These are phyloP conservation scores for Entomortierella chlamydospora DNA, from an alignment of 192 early-diverging fungal genomes.

Conservation along the genomic window DNA sequence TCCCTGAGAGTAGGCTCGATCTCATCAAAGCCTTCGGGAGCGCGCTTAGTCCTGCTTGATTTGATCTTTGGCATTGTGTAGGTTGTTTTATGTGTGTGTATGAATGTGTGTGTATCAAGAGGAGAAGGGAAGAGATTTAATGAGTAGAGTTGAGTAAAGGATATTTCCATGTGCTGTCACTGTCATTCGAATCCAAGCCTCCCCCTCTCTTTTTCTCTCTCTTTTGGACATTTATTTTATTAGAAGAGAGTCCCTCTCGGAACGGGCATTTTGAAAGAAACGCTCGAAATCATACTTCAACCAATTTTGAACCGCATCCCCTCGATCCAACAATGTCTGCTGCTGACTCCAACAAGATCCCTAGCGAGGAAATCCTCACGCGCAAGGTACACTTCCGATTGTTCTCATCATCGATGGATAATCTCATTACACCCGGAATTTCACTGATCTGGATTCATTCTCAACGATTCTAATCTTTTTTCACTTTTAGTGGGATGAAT, in stretches of 20 bases:
- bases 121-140: no score
- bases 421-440: no score
- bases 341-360: neutral
- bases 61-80: slow-evolving; percentile 78
- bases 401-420: no score
- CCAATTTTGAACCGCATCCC: no score
- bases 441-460: neutral
- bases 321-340: neutral
- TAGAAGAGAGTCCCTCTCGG: no score
- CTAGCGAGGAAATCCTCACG: neutral
- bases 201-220: no score
- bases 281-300: no score
- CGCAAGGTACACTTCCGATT: neutral
- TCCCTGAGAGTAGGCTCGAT: slow-evolving; percentile 94
- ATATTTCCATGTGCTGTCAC: no score
- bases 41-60: slow-evolving; percentile 81
- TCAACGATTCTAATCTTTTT: neutral
- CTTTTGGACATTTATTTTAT: no score
- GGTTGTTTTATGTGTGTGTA: neutral
- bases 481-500: slow-evolving; percentile 80
- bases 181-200: no score
- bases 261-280: no score
- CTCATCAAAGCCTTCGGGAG: slow-evolving; percentile 95
- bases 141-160: neutral
- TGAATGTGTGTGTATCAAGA: neutral